Evolutionary conservation across 2,329 filamentous ascomycete species (phyloP), one percentile per base, ranked within the genome.

Genomic region (Diaporthe longicolla): DNA sequence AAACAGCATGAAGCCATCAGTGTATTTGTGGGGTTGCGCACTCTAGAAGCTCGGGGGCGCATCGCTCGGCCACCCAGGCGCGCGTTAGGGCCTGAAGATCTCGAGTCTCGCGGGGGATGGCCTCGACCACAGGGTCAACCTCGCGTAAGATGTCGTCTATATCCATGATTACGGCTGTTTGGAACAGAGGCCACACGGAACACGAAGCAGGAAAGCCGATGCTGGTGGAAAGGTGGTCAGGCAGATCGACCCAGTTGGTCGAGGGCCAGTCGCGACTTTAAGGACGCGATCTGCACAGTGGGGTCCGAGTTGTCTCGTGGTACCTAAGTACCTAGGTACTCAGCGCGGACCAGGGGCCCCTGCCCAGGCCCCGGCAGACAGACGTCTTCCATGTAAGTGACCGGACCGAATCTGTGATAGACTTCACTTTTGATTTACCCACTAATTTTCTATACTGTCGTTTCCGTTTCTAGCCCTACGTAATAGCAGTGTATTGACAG

Each of bases 21-120:
- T 45, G 48, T 26, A 32, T 26, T n/a, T n/a, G 21, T 48, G 55
- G 72, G 55, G 84, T 91, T 50, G 65, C 73, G 75, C 71, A 98
- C 84, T 92, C 90, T 52, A 98, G 87, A n/a, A 99, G 87, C 83
- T 98, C 95, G 3, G 96, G 95, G 58, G 95, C 93, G 73, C 93
- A 94, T 78, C 97, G 91, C 83, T 99, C 97, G 57, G 96, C 94
- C 58, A 98, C 91, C 96, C 96, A 99, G 79, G 93, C 93, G 79
- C 96, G 93, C 78, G 96, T 98, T 78, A 99, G 86, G 70, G 94
- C 91, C 82, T 98, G 95, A 78, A 98, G 89, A 84, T 98, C 96
- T 79, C 91, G 89, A 55, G 89, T 92, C 78, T 91, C 89, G 69
- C 85, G 84, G 3, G 91, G 89, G 24, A 90, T 82, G 48, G 86